Evolutionary conservation across 176 grass and related monocot genomes (phyloP), one percentile per base, ranked within the genome.

Genomic region (Oryza australiensis): DNA sequence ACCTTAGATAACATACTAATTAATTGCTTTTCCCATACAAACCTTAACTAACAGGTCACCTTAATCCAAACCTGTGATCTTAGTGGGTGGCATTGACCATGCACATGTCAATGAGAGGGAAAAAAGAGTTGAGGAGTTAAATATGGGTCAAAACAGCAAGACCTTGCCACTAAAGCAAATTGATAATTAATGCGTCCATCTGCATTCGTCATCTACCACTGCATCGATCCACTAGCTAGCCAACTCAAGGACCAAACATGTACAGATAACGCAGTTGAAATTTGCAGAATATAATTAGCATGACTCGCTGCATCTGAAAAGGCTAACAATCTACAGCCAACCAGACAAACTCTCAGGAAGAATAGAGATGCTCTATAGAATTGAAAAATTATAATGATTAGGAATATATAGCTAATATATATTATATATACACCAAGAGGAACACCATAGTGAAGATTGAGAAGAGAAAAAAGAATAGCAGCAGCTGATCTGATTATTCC

Each of bases 61-160:
- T 60, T 84, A 59, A 68, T 69, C 59, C 67, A 79, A 65, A 86
- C 16, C 78, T 62, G 76, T 41, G 45, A 86, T 66, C 59, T 18
- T 77, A 77, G 79, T 87, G 53, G 79, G 86, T 77, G 66, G 79
- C 79, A 83, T 82, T 87, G 79, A 87, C 86, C 70, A 75, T 26
- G 62, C 27, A 23, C 70, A 46, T 62, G 70, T 70, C 55, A 70
- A 38, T 12, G 51, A 12, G 7, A 69, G 3, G 3, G 1, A 2
- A 77, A 29, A 74, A 80, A 26, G 62, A 55, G 45, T 69, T 87
- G 46, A 80, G 48, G 2, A 41, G 26, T 12, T 41, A 43, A 45
- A 1, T 20, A 78, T 45, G 9, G 37, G 41, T 62, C 34, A 33
- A 9, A 45, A 18, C 32, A 46, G 13, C 10, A 35, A 26, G 27